phyloP scores from a whole-genome alignment of 768 basidiomycete species.

The Tephrocybe sp. region DNA sequence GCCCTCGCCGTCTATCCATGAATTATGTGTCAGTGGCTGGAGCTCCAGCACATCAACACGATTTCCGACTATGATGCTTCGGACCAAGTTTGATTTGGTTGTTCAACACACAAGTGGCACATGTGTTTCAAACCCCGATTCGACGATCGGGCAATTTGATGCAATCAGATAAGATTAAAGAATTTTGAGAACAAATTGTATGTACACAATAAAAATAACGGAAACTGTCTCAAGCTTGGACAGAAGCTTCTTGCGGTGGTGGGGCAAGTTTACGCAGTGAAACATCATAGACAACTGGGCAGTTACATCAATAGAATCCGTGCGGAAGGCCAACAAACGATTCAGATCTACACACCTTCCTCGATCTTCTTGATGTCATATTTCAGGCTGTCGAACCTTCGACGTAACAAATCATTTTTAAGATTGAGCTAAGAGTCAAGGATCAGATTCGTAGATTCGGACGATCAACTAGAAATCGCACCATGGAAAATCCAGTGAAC shows the following conservation, averaged over 20 bases:
- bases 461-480: constrained; percentile 23
- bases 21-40: constrained; percentile 10
- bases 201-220: too few species aligned
- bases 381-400: constrained; percentile 79
- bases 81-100: constrained; percentile 18
- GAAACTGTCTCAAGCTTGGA: too few species aligned
- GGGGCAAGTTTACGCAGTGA: constrained; percentile 65
- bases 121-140: constrained; percentile 16
- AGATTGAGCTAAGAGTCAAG: constrained; percentile 62
- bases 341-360: constrained; percentile 73
- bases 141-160: constrained; percentile 4
- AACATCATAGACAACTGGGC: constrained; percentile 80
- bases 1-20: constrained; percentile 71
- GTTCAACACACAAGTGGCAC: constrained; percentile 11
- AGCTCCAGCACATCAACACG: constrained; percentile 17
- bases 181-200: too few species aligned
- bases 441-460: background rate
- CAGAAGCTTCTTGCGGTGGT: constrained; percentile 10
- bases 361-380: constrained; percentile 89
- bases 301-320: background rate
- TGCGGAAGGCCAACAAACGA: too few species aligned
- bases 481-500: constrained; percentile 86
- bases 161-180: constrained; percentile 13
- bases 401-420: constrained; percentile 75
- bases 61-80: constrained; percentile 17